Evolutionary conservation across 495 filamentous ascomycete genomes (phyloP).

Genomic region (Aspergillus cristatus): DNA sequence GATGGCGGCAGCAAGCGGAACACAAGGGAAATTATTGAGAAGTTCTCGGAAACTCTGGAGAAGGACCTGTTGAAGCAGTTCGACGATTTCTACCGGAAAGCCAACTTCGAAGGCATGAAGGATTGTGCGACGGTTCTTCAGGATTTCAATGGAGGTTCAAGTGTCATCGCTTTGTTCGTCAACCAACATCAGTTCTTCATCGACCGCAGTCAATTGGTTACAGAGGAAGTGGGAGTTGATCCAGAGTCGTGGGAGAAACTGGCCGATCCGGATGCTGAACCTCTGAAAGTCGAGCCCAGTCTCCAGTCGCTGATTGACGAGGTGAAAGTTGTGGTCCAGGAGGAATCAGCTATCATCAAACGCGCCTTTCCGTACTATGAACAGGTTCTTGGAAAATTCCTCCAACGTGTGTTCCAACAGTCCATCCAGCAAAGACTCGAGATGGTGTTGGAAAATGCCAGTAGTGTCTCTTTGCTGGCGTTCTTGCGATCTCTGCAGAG

Average conservation of each 20-base stretch:
- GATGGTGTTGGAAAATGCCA: constrained; percentile 92
- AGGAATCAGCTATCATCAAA: constrained; percentile 92
- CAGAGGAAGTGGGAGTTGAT: constrained; percentile 80
- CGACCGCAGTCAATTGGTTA: constrained; percentile 78
- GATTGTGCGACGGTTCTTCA: constrained; percentile 87
- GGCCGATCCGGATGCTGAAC: constrained; percentile 87
- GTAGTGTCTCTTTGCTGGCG: constrained; percentile 78
- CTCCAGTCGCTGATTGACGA: constrained; percentile 88
- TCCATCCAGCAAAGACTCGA: constrained; percentile 93
- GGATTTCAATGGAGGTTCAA: constrained; percentile 92
- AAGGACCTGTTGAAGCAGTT: constrained; percentile 94
- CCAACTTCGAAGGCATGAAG: constrained; percentile 94
- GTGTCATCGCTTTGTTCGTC: constrained; percentile 89
- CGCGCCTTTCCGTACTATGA: constrained; percentile 94
- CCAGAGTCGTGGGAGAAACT: constrained; percentile 81
- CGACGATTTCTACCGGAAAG: constrained; percentile 86
- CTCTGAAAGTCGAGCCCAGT: constrained; percentile 83
- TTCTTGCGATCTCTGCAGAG: constrained; percentile 88
- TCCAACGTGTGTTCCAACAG: constrained; percentile 95
- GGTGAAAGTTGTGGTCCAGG: constrained; percentile 90
- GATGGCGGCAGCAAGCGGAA: constrained; percentile 42
- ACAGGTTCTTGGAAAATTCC: constrained; percentile 80
- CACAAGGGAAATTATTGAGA: constrained; percentile 86
- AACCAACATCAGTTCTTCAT: constrained; percentile 99
- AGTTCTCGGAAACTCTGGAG: constrained; percentile 91